phyloP scores from a whole-genome alignment of 495 filamentous ascomycete genomes.

The Xylaria acuta region DNA sequence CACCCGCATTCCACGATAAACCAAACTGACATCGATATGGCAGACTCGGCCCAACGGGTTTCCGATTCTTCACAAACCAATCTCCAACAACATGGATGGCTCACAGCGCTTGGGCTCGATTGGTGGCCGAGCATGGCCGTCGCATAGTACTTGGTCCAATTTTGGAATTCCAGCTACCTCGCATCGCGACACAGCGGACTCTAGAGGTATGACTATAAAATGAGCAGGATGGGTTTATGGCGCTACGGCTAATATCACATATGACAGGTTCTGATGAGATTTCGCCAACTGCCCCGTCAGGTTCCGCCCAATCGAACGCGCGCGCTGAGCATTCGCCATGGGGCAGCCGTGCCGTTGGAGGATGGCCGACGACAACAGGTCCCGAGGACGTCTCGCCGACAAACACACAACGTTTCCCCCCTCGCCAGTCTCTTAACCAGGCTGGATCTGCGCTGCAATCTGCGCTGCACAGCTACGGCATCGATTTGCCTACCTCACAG shows the following conservation, averaged over 20 bases:
- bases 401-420: conserved; percentile 27
- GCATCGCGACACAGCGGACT: conserved; percentile 47
- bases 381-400: conserved; percentile 35
- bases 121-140: conserved; percentile 59
- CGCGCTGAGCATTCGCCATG: conserved; percentile 30
- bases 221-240: background rate
- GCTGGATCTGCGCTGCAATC: conserved; percentile 1
- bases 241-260: conserved; percentile 32
- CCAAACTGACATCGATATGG: conserved; percentile 29
- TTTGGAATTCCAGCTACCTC: conserved; percentile 54
- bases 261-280: conserved; percentile 44
- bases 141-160: conserved; percentile 68
- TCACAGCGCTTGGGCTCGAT: conserved; percentile 40
- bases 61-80: conserved; percentile 40
- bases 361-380: conserved; percentile 24
- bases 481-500: background rate
- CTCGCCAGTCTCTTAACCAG: conserved; percentile 28
- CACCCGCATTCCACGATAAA: background rate
- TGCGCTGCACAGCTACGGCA: background rate
- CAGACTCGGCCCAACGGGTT: conserved; percentile 48
- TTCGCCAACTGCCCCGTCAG: conserved; percentile 37
- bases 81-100: background rate
- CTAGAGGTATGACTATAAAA: conserved; percentile 51
- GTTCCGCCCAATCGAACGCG: conserved; percentile 33
- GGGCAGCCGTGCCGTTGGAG: conserved; percentile 25